Percentiles rank a stretch among this genome's conserved stretches.
Evolutionary conservation across 352 stramenopile species (phyloP).

Genomic region (Stephanocyclus meneghinianus): DNA sequence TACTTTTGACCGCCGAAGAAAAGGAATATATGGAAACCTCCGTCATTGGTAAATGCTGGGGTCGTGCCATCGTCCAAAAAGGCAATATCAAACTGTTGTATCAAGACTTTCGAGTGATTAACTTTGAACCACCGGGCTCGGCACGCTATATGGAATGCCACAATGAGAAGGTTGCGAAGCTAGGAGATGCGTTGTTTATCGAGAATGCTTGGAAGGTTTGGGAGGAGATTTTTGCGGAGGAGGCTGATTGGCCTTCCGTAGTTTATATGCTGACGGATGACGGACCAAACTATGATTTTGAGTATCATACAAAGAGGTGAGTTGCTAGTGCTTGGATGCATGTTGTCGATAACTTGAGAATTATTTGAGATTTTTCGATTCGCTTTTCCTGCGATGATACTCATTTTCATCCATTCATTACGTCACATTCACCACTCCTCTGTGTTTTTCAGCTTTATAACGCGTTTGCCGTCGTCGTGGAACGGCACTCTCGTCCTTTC

Average conservation of each 20-base stretch:
- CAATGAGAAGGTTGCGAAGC: slow-evolving; percentile 45
- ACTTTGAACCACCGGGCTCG: slow-evolving; percentile 22
- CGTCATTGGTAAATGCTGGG: slow-evolving; percentile 43
- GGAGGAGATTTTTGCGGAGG: slow-evolving; percentile 40
- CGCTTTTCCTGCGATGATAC: background rate
- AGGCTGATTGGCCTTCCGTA: slow-evolving; percentile 28
- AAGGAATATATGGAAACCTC: slow-evolving; percentile 15
- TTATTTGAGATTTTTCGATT: background rate
- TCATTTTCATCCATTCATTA: background rate
- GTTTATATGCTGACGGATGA: slow-evolving; percentile 29
- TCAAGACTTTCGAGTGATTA: slow-evolving; percentile 35
- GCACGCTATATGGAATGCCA: slow-evolving; percentile 42
- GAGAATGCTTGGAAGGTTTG: slow-evolving; percentile 41
- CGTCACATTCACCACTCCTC: background rate
- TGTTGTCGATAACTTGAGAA: too few relatives aligned
- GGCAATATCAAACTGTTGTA: slow-evolving; percentile 44
- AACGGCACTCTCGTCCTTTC: slow-evolving; percentile 36
- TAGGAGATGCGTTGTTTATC: slow-evolving; percentile 29
- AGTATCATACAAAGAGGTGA: slow-evolving; percentile 14
- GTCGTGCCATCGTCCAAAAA: slow-evolving; percentile 25
- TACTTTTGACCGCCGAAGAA: slow-evolving; percentile 3
- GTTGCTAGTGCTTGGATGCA: background rate
- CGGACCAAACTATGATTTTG: slow-evolving; percentile 17
- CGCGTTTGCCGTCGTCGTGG: slow-evolving; percentile 28
- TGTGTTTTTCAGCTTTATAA: slow-evolving; percentile 21